Evolutionary conservation across 306 rosid genomes (phyloP).

Genomic region (Corylus avellana): DNA sequence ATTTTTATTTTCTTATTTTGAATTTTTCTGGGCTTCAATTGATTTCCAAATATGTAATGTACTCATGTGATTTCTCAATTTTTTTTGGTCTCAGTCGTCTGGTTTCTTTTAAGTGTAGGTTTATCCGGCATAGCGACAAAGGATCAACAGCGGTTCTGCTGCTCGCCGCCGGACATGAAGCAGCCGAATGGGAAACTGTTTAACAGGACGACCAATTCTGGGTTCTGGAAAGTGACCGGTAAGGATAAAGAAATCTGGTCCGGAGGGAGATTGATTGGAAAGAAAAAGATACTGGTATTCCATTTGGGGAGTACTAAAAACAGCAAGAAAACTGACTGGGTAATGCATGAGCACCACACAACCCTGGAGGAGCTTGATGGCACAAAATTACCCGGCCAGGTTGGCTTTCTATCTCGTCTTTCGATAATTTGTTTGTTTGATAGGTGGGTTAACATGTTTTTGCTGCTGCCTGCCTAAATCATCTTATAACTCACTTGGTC

Average conservation of each 20-base stretch:
- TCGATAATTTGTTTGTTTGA: no score
- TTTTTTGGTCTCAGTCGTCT: neutral
- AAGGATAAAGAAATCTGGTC: conserved; percentile 81
- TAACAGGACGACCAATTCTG: conserved; percentile 65
- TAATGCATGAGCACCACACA: conserved; percentile 85
- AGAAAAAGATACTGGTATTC: conserved; percentile 80
- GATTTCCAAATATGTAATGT: neutral
- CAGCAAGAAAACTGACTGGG: conserved; percentile 84
- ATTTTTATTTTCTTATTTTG: no score
- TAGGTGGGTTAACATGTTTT: no score
- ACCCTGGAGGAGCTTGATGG: no score
- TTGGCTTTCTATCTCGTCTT: conserved; percentile 3
- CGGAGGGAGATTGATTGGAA: conserved; percentile 59
- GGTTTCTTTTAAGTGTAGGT: conserved; percentile 36
- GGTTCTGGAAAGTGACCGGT: conserved; percentile 54
- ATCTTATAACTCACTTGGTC: neutral
- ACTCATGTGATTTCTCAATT: neutral
- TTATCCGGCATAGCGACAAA: conserved; percentile 65
- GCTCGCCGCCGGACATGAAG: conserved; percentile 57
- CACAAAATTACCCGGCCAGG: conserved; percentile 92
- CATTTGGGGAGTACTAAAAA: conserved; percentile 81
- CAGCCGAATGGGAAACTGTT: conserved; percentile 76
- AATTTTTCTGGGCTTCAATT: neutral
- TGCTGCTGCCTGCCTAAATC: no score
- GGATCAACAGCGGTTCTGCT: conserved; percentile 96